A percentile compares a stretch with the other conserved stretches of the same genome.
Conservation (phyloP, 2,329 filamentous ascomycete genomes). For the Colletotrichum gloeosporioides region DNA sequence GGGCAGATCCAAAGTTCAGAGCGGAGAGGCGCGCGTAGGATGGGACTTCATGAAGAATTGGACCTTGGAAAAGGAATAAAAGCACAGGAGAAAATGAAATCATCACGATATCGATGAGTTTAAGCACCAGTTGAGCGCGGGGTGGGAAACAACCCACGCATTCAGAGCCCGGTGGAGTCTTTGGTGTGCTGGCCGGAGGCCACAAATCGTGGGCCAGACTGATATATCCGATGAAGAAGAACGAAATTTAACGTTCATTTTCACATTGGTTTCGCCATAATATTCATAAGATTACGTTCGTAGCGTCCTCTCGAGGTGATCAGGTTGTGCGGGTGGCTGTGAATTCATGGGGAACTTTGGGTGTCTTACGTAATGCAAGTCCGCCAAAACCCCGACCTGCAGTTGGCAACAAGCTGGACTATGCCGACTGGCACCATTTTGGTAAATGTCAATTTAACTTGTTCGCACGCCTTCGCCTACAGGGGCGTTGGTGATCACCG, state of each 20-base stretch:
- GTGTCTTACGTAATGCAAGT: not conserved
- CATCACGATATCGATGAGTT: not conserved
- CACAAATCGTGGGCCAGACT: not conserved
- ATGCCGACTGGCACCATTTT: not conserved
- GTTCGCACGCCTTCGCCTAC: not conserved
- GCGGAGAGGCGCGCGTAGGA: not conserved
- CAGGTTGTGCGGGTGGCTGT: not conserved
- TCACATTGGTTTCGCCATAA: not conserved
- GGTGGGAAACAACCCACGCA: not conserved
- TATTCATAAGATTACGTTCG: not conserved
- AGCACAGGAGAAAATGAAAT: not conserved
- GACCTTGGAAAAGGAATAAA: not conserved
- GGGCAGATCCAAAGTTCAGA: not conserved
- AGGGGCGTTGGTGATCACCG: not conserved
- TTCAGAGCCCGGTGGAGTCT: not conserved
- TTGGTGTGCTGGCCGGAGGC: not conserved
- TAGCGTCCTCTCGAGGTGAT: not conserved
- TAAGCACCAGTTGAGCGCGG: not conserved
- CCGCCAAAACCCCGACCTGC: not conserved
- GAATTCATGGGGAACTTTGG: not conserved
- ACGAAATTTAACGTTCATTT: not conserved
- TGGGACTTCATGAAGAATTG: not conserved
- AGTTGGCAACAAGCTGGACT: not conserved
- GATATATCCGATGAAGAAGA: not conserved
- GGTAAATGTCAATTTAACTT: not conserved